Base-by-base conservation (phyloP, 179 eudicot genomes). In the Sideroxylon spinosum region DNA sequence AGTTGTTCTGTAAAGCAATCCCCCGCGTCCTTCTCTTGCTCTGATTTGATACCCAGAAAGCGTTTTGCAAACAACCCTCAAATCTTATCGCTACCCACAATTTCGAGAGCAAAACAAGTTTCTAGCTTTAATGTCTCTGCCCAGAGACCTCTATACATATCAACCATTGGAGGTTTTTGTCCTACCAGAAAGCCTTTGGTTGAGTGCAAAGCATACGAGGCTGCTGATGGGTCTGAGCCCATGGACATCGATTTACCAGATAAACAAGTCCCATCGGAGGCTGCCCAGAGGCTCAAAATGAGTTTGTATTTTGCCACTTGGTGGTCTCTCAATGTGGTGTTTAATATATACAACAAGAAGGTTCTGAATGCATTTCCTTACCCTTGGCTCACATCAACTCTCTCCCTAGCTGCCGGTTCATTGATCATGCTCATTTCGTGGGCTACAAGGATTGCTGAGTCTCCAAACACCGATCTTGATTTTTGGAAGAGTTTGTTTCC, bases 271-370 rank as follows among this genome's bases (percentile, higher is more conserved):
- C 4, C 26, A 26, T 71, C 76, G 0, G 76, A 53, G 64, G 76
- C 76, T 10, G 25, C 64, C 7, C 64, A 56, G 76, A 73, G 9
- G 76, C 23, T 28, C 22, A 73, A 56, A 56, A 73, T 73, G 19
- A 60, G 65, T 56, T 25, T 57, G 7, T 73, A 73, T n/a, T 73
- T 73, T 25, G 76, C 49, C 11, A 29, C 62, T 29, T 73, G 76
- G 76, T 73, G 76, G 76, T 44, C 65, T 57, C 17, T 73, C 26
- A 73, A 73, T 56, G 76, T 73, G 64, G 76, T 73, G 6, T 73
- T 73, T 9, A 73, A 73, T 56, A 73, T 73, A 28, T 73, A 73
- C 26, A 73, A 73, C 65, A 73, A 73, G 76, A 73, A 73, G 26
- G 76, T 56, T 56, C 26, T 73, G 25, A 73, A 73, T 73, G 76